Conservation (phyloP, 2,329 filamentous ascomycete species). For the Juglanconis juglandina region DNA sequence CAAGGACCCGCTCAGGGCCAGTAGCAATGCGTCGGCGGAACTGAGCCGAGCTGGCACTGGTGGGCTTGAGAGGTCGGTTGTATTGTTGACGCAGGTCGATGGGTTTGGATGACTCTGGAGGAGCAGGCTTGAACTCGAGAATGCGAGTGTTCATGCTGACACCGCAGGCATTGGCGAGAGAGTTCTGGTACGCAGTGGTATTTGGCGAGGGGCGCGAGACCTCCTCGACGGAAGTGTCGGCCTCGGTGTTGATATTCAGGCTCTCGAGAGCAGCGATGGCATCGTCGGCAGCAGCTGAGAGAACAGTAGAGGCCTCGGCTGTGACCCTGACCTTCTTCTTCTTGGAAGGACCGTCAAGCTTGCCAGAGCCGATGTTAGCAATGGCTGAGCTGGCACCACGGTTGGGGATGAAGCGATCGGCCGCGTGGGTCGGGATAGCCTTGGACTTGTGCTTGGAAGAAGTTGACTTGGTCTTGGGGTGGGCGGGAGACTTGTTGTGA, state of each 20-base stretch:
- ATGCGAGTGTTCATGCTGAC: constrained; percentile 93
- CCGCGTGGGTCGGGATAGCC: constrained; percentile 75
- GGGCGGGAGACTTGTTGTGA: constrained; percentile 55
- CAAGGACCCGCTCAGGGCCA: constrained; percentile 90
- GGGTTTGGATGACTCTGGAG: constrained; percentile 97
- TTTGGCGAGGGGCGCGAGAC: constrained; percentile 82
- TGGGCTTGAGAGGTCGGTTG: constrained; percentile 87
- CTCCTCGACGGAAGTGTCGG: constrained; percentile 47
- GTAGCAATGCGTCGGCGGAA: constrained; percentile 90
- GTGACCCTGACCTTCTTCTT: constrained; percentile 69
- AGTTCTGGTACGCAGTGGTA: constrained; percentile 86
- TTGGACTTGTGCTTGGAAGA: constrained; percentile 58
- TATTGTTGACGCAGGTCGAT: constrained; percentile 97
- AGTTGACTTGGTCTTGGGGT: constrained; percentile 46
- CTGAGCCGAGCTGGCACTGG: constrained; percentile 71
- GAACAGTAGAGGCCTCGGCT: constrained; percentile 68
- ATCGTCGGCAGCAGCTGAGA: constrained; percentile 78
- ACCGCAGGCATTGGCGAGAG: constrained; percentile 84
- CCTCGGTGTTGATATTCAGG: constrained; percentile 71
- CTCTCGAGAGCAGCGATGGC: constrained; percentile 75
- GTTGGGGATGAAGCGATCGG: constrained; percentile 95
- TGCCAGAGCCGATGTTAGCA: constrained; percentile 74
- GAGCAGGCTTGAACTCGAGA: constrained; percentile 94
- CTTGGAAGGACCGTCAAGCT: constrained; percentile 70
- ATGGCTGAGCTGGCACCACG: constrained; percentile 85